Conservation (phyloP, 257 asterid genomes). For the Solanum gracilifrons region DNA sequence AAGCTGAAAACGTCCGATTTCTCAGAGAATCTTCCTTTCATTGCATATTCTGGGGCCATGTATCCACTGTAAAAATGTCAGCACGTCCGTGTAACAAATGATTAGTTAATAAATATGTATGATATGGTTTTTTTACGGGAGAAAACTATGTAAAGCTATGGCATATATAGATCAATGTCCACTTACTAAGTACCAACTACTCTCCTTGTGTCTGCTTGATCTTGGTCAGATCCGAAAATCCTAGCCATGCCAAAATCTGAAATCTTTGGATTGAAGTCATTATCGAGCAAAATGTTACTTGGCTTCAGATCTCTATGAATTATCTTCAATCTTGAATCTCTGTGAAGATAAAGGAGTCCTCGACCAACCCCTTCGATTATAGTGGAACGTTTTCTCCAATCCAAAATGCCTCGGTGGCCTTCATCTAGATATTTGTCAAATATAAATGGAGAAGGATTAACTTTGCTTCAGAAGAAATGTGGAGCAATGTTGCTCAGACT, state of each 20-base stretch:
- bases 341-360: constrained; percentile 59
- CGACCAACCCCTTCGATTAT: constrained; percentile 40
- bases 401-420: background rate
- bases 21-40: constrained; percentile 51
- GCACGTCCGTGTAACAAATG: background rate
- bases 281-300: constrained; percentile 38
- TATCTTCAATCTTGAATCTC: constrained; percentile 43
- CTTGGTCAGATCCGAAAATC: constrained; percentile 29
- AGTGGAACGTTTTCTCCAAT: constrained; percentile 14
- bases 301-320: constrained; percentile 51
- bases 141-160: background rate
- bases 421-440: constrained; percentile 8
- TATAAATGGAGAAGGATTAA: background rate
- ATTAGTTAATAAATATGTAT: background rate
- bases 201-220: constrained; percentile 42
- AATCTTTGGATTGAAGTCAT: constrained; percentile 51
- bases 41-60: constrained; percentile 68
- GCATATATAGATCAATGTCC: background rate
- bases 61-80: constrained; percentile 29
- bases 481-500: background rate
- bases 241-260: constrained; percentile 66
- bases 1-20: constrained; percentile 53
- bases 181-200: constrained; percentile 59
- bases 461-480: background rate
- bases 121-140: background rate